Evolutionary conservation across 179 eudicot species (phyloP).

Genomic region (Spergularia azorica): DNA sequence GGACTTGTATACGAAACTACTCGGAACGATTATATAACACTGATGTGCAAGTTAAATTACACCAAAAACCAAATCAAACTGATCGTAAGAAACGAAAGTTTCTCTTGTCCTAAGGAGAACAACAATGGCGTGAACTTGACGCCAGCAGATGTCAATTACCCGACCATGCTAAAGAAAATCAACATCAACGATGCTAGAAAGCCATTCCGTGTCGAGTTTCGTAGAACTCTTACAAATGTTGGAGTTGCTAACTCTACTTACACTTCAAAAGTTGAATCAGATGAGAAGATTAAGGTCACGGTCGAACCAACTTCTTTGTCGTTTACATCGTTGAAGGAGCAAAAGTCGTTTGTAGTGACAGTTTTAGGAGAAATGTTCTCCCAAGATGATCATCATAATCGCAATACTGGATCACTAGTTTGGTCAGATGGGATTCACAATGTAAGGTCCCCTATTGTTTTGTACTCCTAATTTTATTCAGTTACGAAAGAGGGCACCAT

Average conservation of each 20-base stretch:
- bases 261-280: constrained; percentile 18
- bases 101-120: constrained; percentile 18
- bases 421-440: constrained; percentile 30
- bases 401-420: background rate
- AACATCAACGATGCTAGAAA: no score
- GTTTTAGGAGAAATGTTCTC: constrained; percentile 8
- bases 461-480: background rate
- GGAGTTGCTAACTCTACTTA: constrained; percentile 34
- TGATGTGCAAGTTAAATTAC: constrained; percentile 31
- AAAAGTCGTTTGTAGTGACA: constrained; percentile 26
- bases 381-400: background rate
- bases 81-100: constrained; percentile 14
- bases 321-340: constrained; percentile 28
- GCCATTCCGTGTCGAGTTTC: constrained; percentile 15
- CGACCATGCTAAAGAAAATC: constrained; percentile 26
- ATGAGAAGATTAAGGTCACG: constrained; percentile 3
- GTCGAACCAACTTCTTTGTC: constrained; percentile 29
- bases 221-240: constrained; percentile 39
- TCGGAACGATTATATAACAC: constrained; percentile 22
- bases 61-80: background rate
- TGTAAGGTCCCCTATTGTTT: constrained; percentile 13
- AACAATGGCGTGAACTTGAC: background rate
- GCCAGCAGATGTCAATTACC: constrained; percentile 36
- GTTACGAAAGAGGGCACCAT: no score
- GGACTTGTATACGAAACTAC: constrained; percentile 36